Evolutionary conservation across 2,329 filamentous ascomycete genomes (phyloP), one percentile per base, ranked within the genome.

Genomic region (Aspergillus carbonarius): DNA sequence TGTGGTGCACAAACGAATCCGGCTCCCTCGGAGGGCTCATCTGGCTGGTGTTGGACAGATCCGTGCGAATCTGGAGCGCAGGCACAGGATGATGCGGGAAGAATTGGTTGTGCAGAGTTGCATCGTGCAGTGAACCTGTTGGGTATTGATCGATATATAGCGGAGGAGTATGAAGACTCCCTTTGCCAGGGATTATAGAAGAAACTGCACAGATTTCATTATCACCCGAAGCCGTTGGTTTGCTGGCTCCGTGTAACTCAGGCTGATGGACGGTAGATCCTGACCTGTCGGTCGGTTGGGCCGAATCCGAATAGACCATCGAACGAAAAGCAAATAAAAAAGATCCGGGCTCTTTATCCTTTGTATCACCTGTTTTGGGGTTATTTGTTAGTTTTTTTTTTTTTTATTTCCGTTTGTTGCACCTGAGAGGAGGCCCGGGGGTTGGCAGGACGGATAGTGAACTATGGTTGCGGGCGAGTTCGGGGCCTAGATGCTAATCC

Each of bases 1-100:
- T 78, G 23, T 75, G 71, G n/a, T 75, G 73, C 30, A 78, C 61
- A 32, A 68, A 66, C 32, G 65, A 55, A 57, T 79, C 76, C 20
- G 65, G 61, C 25, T 75, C 73, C 46, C 68, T 67, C 34, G 64
- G 61, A 12, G 72, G 68, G 37, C 66, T 72, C 57, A 68, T 62
- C 2, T 71, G 69, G 25, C 62, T 65, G 30, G 58, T 34, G 30
- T 37, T 64, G 15, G 67, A 55, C 27, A 75, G 55, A 57, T 76
- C 74, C 53, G 74, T 76, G 20, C 72, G 71, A 55, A 76, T 70
- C 47, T 75, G 71, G 6, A 76, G 68, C 15, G 71, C 67, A 4
- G 72, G 72, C 5, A 63, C 42, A 32, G 51, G 56, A 4, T 61
- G 56, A 10, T 62, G 60, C 15, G 58, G 52, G 47, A 48, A 50